These are phyloP conservation scores for Lepiota brunneoincarnata DNA, from an alignment of 768 basidiomycete genomes.

Conservation along the genomic window DNA sequence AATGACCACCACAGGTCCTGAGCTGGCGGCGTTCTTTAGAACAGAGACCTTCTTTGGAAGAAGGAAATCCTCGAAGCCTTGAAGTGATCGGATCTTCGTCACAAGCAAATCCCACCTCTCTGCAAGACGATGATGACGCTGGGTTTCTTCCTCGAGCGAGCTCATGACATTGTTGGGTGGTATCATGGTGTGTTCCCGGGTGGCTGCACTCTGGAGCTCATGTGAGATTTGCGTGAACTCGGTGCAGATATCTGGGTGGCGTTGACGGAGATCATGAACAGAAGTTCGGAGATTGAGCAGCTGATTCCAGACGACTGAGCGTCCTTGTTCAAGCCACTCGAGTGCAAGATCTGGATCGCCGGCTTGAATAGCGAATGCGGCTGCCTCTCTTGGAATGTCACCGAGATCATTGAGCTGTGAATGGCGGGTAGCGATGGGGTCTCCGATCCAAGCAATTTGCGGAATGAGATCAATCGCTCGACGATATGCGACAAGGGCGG, in stretches of 20 bases:
- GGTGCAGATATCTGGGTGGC: too few relatives aligned
- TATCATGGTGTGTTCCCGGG: too few relatives aligned
- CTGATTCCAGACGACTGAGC: slow-evolving; percentile 22
- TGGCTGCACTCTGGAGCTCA: too few relatives aligned
- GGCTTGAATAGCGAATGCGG: not conserved
- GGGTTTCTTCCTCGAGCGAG: too few relatives aligned
- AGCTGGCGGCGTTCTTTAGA: slow-evolving; percentile 13
- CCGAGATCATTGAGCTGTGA: slow-evolving; percentile 15
- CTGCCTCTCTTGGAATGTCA: not conserved
- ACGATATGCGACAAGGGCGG: not conserved
- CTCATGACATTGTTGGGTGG: too few relatives aligned
- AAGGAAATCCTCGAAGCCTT: not conserved
- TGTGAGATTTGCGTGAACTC: too few relatives aligned
- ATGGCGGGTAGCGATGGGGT: slow-evolving; percentile 12
- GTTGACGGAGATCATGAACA: slow-evolving; percentile 12
- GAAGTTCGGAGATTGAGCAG: slow-evolving; percentile 16
- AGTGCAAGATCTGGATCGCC: slow-evolving; percentile 8
- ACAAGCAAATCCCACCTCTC: not conserved
- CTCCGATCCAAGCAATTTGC: slow-evolving; percentile 15
- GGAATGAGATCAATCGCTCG: not conserved
- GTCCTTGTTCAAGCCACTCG: slow-evolving; percentile 25
- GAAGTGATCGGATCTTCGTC: not conserved
- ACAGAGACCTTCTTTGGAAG: slow-evolving; percentile 6
- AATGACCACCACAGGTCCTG: slow-evolving; percentile 19
- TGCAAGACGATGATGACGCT: not conserved